A percentile compares a stretch with the other conserved stretches of the same genome.
These are phyloP conservation scores for Lactarius vividus DNA, from an alignment of 768 basidiomycete genomes.

Conservation along the genomic window DNA sequence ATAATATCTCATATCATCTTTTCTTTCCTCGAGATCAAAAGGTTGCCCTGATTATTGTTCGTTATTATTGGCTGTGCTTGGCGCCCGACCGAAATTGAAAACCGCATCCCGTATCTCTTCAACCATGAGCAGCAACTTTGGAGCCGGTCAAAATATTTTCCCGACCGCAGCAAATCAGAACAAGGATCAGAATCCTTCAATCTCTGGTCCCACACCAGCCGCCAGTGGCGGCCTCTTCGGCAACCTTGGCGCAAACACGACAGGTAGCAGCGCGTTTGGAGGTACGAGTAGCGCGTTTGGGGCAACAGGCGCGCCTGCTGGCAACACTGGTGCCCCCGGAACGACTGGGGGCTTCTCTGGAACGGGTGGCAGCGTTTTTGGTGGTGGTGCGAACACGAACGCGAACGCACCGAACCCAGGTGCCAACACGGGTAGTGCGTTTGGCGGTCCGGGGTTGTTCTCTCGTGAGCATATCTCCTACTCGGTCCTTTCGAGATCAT, in stretches of 20 bases:
- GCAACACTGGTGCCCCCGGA: neutral
- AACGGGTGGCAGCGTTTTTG: constrained; percentile 11
- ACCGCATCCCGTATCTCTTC: neutral
- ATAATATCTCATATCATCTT: constrained; percentile 1
- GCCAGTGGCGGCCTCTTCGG: constrained; percentile 24
- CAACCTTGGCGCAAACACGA: constrained; percentile 25
- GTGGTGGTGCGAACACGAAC: constrained; percentile 10
- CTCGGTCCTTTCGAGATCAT: neutral
- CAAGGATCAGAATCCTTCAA: constrained; percentile 21
- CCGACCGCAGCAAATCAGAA: constrained; percentile 19
- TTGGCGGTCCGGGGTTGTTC: constrained; percentile 5
- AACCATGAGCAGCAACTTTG: constrained; percentile 27
- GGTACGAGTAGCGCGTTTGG: constrained; percentile 2
- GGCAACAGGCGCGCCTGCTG: neutral
- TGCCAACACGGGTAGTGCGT: neutral
- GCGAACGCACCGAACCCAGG: neutral
- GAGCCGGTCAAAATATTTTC: constrained; percentile 18
- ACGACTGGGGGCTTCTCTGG: constrained; percentile 8
- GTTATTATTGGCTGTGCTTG: neutral
- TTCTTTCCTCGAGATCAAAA: neutral
- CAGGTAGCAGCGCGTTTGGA: constrained; percentile 18
- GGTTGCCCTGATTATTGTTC: neutral
- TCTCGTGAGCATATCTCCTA: constrained; percentile 2
- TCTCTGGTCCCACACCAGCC: constrained; percentile 13
- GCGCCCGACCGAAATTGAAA: constrained; percentile 4